Evolutionary conservation across 768 basidiomycete genomes (phyloP).

Genomic region (Neoboletus brunneissimus): DNA sequence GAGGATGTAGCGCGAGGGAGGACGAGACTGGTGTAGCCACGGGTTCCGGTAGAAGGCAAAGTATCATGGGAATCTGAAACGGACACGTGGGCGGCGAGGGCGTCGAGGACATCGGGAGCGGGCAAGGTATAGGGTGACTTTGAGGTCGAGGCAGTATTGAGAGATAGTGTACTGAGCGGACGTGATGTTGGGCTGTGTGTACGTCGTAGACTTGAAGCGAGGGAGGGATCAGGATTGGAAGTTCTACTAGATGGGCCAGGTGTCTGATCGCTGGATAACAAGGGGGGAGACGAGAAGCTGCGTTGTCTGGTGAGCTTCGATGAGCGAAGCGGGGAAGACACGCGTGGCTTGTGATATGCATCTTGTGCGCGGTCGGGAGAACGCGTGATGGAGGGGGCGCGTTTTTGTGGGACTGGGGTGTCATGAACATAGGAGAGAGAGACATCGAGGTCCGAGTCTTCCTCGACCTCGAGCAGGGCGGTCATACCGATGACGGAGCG

Average conservation of each 20-base stretch:
- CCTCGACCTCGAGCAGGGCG: conserved; percentile 52
- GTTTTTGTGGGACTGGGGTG: conserved; percentile 14
- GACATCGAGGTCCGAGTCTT: conserved; percentile 34
- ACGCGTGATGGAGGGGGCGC: conserved; percentile 12
- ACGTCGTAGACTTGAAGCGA: conserved; percentile 9
- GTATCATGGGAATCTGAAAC: conserved; percentile 23
- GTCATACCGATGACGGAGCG: conserved; percentile 53
- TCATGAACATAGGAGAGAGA: conserved; percentile 4
- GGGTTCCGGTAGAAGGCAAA: conserved; percentile 50
- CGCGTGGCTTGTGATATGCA: conserved; percentile 19
- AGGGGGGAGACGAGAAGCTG: conserved; percentile 31
- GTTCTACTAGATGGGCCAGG: background rate
- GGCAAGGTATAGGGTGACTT: conserved; percentile 32
- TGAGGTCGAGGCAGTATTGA: conserved; percentile 21
- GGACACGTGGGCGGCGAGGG: conserved; percentile 32
- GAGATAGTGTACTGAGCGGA: conserved; percentile 14
- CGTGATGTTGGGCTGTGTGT: conserved; percentile 13
- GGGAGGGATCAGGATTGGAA: conserved; percentile 1
- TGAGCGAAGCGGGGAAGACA: conserved; percentile 24
- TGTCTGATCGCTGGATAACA: conserved; percentile 5
- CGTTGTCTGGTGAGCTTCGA: conserved; percentile 29
- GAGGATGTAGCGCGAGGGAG: conserved; percentile 42
- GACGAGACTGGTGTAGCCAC: conserved; percentile 52
- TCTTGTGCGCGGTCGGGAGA: conserved; percentile 9
- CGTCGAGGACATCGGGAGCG: conserved; percentile 31